Evolutionary conservation across 2,329 filamentous ascomycete species (phyloP), one percentile per base, ranked within the genome.

Genomic region (Pezicula rhizophila): DNA sequence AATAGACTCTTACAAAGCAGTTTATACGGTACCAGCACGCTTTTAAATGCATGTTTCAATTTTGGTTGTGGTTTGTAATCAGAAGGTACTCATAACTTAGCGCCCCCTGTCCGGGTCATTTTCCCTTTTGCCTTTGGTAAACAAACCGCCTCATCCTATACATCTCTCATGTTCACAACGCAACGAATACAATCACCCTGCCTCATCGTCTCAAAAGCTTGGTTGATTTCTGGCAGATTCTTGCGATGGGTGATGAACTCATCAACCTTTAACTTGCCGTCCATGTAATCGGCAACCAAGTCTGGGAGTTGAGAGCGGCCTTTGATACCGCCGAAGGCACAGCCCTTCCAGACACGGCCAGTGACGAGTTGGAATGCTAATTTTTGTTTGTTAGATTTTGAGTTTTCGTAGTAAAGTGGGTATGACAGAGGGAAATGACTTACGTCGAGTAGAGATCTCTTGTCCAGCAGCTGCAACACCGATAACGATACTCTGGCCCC

Each of bases 171-270:
- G 60, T 79, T 82, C 47, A 96, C 87, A 8, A 97, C 93, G 60
- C 89, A 95, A 57, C 93, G 88, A 64, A 99, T 96, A 72, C 93
- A 99, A 71, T 97, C 91, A 51, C 93, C 93, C 52, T 83, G 79
- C 78, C 96, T 95, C 93, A 99, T 99, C 60, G 86, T 82, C 57
- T 89, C 81, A 64, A 96, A 99, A 17, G 90, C 92, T 45, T 78
- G 75, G 77, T 97, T 97, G 71, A 99, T 95, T 63, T 87, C 82
- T 52, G 74, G 73, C 40, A 99, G 76, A 4, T 78, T 79, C 74
- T 95, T 89, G 61, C 91, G 84, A 75, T 99, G 93, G 28, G 93
- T 99, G 74, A 99, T 97, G 76, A 97, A 97, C 75, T 99, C 93
- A 67, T 97, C 92, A 41, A 97, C 93, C 84, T 96, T 97, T 66